Evolutionary conservation across 1,284 basidiomycete species (phyloP), one percentile per base, ranked within the genome.

Genomic region (Pyrrhoderma noxium): DNA sequence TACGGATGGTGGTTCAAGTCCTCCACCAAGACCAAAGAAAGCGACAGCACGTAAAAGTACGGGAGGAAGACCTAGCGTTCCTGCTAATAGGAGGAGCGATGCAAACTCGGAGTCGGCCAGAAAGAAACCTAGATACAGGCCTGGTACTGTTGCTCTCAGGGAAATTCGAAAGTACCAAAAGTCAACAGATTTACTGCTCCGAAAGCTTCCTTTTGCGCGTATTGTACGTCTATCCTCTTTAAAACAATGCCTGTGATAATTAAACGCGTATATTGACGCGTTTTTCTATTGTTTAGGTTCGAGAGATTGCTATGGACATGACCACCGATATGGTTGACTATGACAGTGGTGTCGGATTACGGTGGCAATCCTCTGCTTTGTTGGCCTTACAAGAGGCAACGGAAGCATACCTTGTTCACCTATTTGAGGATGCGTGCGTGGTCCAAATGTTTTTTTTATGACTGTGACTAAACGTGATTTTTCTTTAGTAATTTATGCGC

Each of bases 151-250:
- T 54, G 93, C 93, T 23, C 71, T 97, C 52, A 78, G 86, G 35
- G 93, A 97, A 70, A 96, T 97, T 51, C 76, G 93, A 57, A 89
- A 87, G 63, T 96, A 94, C 67, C 93, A 97, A 68, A 93, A 91
- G 66, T 85, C 80, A 58, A 96, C 93, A 3, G 92, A 96, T 62
- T 70, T 96, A 52, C 70, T 96, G 53, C 72, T 97, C 56, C 79
- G 81, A 58, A 93, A 89, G 65, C 75, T 96, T 42, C 93, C 93
- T 0, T 97, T 97, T 65, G 87, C 90, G 44, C 86, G 93, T 59
- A 72, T 96, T 61, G 93, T 96, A 62, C 62, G 86, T 77, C 23
- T 21, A 34, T 34, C 23, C 40, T 14, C 54, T 35, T 41, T 37
- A 37, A 22, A 45, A 39, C 35, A 16, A 22, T 51, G 50, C 57